Conservation (phyloP, 192 early-diverging fungal species). For the Podila epigama region DNA sequence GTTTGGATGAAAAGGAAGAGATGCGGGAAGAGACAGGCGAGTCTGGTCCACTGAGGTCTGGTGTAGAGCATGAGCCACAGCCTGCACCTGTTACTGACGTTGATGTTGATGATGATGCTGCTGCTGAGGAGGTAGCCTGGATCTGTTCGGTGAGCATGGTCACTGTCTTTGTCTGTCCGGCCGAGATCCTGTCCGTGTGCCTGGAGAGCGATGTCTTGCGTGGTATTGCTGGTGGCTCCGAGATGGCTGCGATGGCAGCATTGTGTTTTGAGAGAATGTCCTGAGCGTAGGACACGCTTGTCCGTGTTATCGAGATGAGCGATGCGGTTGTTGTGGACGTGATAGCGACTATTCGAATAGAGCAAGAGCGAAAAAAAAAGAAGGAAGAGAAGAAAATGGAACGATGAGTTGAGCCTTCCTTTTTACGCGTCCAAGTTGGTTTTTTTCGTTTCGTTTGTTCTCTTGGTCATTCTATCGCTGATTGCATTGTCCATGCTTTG, state of each 20-base stretch:
- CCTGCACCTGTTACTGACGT: constrained; percentile 1
- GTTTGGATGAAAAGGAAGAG: constrained; percentile 17
- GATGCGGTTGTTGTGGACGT: constrained; percentile 49
- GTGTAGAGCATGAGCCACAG: constrained; percentile 3
- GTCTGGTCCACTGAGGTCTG: constrained; percentile 14
- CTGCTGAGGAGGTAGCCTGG: constrained; percentile 11
- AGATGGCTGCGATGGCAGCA: constrained; percentile 26
- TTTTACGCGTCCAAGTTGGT: background rate
- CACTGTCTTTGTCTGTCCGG: constrained; percentile 40
- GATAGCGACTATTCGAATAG: constrained; percentile 36
- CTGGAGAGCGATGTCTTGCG: constrained; percentile 38
- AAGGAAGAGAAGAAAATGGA: constrained; percentile 1
- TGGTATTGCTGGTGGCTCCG: constrained; percentile 36
- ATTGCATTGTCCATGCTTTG: no score
- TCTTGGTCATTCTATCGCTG: no score
- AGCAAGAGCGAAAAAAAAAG: background rate
- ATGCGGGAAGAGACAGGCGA: constrained; percentile 16
- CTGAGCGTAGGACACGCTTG: constrained; percentile 54
- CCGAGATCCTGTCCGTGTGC: constrained; percentile 39
- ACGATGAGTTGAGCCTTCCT: background rate
- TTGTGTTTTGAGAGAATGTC: constrained; percentile 54
- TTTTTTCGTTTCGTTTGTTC: no score
- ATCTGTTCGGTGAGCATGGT: constrained; percentile 47
- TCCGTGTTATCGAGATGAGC: constrained; percentile 47
- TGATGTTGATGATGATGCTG: background rate